Base-by-base conservation (phyloP, 225 moss, liverwort and hornwort genomes). In the Rhytidiadelphus loreus region DNA sequence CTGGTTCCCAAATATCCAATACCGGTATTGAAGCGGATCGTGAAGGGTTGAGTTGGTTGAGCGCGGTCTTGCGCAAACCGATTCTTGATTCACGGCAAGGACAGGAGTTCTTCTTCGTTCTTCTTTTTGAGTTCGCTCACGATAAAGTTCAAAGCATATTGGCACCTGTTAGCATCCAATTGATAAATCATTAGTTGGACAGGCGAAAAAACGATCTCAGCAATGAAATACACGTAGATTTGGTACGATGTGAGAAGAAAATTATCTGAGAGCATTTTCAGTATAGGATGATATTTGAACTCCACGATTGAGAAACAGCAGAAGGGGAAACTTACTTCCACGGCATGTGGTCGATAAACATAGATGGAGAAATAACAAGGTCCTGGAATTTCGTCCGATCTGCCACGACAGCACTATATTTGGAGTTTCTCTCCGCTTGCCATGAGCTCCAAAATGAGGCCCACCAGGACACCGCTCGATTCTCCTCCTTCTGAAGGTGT, bases 331-430 rank as follows among this genome's bases (percentile, higher is more conserved):
- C 95, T 88, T 91, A 98, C 97, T 96, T 99, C 97, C 97, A 97
- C 39, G 98, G 98, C 96, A 99, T 96, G 86, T 99, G 98, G 89
- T 99, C 98, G 7, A 99, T 87, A 43, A 99, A 99, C 98, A 99
- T 99, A 16, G 97, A 91, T 11, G 96, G 96, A 77, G 98, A 96
- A 72, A 99, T 92, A 25, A 95, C 87, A 10, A 99, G 90, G 81
- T 97, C 93, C 63, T 94, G 93, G 84, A 99, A 97, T 35, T 76
- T 70, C 58, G 89, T 90, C 39, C 97, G 94, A 87, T 97, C 95
- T 18, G 89, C 96, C 87, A 97, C 35, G 87, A 92, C 75, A 53
- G 94, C 96, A 88, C 41, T 77, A 59, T 96, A 96, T 5, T 90
- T 85, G 26, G 88, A 57, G 37, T 85, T 63, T 30, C 55, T 72